Evolutionary conservation across 2,329 filamentous ascomycete genomes (phyloP).

Genomic region (Pseudocercospora vitis): DNA sequence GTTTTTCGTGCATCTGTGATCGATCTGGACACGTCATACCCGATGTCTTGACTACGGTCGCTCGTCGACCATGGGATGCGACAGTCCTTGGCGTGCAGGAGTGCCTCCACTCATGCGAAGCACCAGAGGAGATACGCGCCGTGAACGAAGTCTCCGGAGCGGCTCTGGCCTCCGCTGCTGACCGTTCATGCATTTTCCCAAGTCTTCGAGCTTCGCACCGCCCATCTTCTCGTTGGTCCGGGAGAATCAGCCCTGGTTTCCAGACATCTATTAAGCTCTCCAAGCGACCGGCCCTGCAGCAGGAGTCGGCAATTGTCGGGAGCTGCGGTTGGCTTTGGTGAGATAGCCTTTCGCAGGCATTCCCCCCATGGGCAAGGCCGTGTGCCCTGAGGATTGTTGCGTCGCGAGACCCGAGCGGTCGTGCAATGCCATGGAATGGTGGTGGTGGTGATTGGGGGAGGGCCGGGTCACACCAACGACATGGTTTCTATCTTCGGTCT

Average conservation of each 20-base stretch:
- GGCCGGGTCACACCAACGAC: too few species aligned
- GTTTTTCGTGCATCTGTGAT: too few species aligned
- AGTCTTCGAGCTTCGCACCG: not conserved
- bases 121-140: too few species aligned
- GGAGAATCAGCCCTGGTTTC: not conserved
- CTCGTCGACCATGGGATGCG: too few species aligned
- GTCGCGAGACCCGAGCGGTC: not conserved
- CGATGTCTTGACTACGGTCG: too few species aligned
- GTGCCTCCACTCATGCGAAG: too few species aligned
- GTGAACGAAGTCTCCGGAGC: not conserved
- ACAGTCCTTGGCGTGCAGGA: too few species aligned
- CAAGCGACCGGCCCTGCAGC: conserved; percentile 2
- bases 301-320: conserved; percentile 7
- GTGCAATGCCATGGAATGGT: not conserved
- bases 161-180: not conserved
- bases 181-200: not conserved
- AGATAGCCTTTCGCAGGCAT: conserved; percentile 3
- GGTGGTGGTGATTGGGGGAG: not conserved
- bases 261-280: not conserved
- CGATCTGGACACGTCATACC: too few species aligned
- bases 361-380: not conserved
- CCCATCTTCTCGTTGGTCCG: not conserved
- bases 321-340: not conserved
- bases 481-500: not conserved
- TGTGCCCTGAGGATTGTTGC: not conserved